phyloP scores from a whole-genome alignment of 176 grass and related monocot genomes.

The Hsuehochloa calcarea region DNA sequence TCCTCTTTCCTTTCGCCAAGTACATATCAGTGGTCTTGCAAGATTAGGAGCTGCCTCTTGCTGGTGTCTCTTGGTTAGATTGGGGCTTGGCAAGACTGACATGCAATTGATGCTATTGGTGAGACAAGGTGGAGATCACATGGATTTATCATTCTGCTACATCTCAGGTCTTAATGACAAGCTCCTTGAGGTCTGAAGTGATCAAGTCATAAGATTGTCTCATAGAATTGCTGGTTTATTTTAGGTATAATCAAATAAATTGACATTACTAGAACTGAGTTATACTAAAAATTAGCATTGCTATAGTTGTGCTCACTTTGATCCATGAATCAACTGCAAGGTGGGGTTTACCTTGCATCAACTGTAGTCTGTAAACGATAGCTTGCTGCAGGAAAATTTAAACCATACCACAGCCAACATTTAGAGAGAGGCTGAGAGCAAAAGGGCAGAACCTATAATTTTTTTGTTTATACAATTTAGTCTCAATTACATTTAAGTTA shows the following conservation, averaged over 20 bases:
- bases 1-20: not conserved
- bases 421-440: not conserved
- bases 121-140: not conserved
- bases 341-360: not conserved
- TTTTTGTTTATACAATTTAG: constrained; percentile 2
- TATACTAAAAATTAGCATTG: not conserved
- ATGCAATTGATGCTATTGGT: not conserved
- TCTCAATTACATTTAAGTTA: not conserved
- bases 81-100: not conserved
- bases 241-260: not conserved
- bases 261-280: not conserved
- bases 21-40: not conserved
- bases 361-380: not conserved
- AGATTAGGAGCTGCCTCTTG: not conserved
- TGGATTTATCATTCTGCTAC: not conserved
- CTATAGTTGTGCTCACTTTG: not conserved
- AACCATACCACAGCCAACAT: not conserved
- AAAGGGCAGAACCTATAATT: not conserved
- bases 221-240: not conserved
- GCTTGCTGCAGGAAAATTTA: not conserved
- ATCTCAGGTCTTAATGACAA: not conserved
- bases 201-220: not conserved
- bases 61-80: not conserved
- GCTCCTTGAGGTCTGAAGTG: not conserved
- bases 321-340: not conserved